Conservation (phyloP, 306 rosid genomes). For the Boehmeria nivea region DNA sequence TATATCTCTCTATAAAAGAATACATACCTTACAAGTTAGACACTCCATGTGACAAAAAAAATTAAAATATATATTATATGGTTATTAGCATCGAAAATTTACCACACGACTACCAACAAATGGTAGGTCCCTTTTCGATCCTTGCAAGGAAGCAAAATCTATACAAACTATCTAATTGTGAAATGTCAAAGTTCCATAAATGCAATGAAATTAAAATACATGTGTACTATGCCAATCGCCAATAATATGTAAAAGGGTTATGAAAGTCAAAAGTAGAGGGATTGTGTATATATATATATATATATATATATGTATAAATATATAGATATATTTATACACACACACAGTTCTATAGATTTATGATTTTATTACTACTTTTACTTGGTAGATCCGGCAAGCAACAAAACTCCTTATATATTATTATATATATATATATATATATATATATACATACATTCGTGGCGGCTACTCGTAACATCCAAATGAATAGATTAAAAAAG, state of each 20-base stretch:
- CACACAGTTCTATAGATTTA: no score
- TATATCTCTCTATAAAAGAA: no score
- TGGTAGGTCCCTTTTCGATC: slow-evolving; percentile 1
- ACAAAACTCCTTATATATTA: slow-evolving; percentile 40
- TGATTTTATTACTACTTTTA: slow-evolving; percentile 32
- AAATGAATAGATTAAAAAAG: background rate
- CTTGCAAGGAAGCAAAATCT: slow-evolving; percentile 21
- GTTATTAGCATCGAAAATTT: background rate
- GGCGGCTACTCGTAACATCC: background rate
- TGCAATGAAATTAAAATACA: slow-evolving; percentile 16
- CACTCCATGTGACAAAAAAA: slow-evolving; percentile 1
- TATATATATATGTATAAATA: slow-evolving; percentile 23
- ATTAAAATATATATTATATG: background rate
- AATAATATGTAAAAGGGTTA: slow-evolving; percentile 5
- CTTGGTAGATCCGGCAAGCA: slow-evolving; percentile 70
- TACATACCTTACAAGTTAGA: slow-evolving; percentile 1
- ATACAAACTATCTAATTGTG: no score
- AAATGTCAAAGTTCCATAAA: slow-evolving; percentile 7
- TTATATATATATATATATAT: background rate
- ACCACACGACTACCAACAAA: slow-evolving; percentile 12
- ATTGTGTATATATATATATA: slow-evolving; percentile 44
- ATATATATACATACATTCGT: no score
- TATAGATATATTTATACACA: slow-evolving; percentile 24
- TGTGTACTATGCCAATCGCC: background rate
- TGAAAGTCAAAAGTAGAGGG: slow-evolving; percentile 45